Percentiles rank a stretch among this genome's conserved stretches.
Conservation (phyloP, 306 rosid species). For the Trifolium pratense region DNA sequence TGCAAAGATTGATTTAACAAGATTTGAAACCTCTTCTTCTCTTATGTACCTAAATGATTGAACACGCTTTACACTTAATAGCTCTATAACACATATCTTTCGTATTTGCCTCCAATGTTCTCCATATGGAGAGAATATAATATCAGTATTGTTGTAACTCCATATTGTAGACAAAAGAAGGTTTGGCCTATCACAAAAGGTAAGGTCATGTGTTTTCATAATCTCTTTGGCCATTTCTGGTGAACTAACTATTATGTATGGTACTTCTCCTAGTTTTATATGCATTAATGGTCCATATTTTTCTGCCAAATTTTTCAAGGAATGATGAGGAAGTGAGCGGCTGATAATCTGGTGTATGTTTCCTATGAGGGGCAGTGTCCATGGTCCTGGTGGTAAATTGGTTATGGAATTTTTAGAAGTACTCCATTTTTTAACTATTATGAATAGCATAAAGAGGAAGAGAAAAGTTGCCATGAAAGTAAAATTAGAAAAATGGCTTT, state of each 20-base stretch:
- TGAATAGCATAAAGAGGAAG: neutral
- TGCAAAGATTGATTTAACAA: constrained; percentile 7
- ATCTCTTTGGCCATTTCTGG: too few relatives aligned
- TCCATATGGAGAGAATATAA: too few relatives aligned
- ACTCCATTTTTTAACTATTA: neutral
- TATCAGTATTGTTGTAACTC: too few relatives aligned
- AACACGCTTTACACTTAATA: too few relatives aligned
- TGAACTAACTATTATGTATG: too few relatives aligned
- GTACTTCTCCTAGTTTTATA: too few relatives aligned
- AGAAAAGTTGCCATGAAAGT: neutral
- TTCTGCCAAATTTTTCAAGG: neutral
- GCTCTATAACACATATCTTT: too few relatives aligned
- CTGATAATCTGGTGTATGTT: constrained; percentile 5
- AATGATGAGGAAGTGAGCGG: neutral
- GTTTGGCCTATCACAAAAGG: too few relatives aligned
- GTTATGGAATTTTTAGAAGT: neutral
- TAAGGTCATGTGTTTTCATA: too few relatives aligned
- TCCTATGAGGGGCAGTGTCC: constrained; percentile 35
- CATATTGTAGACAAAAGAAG: too few relatives aligned
- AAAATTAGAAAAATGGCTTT: neutral
- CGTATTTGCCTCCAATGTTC: too few relatives aligned
- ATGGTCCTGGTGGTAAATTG: constrained; percentile 42
- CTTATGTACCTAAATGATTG: too few relatives aligned
- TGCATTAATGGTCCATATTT: constrained; percentile 39
- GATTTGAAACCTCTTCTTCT: constrained; percentile 24